Conservation (phyloP, 2,329 filamentous ascomycete species). For the Fusarium falciforme region DNA sequence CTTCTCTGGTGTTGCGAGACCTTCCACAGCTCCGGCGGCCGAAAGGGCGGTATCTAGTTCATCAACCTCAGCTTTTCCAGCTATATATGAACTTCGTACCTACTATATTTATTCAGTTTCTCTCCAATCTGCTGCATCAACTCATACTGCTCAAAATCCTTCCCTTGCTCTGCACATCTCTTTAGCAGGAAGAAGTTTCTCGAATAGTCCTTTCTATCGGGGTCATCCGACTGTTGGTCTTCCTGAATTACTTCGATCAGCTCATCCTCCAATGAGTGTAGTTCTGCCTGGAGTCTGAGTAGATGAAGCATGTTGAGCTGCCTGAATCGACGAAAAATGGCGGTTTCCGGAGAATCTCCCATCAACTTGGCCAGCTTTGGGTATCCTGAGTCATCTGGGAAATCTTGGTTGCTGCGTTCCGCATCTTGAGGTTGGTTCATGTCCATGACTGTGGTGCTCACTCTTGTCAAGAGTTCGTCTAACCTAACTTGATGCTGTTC, state of each 20-base stretch:
- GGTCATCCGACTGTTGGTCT: neutral
- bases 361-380: neutral
- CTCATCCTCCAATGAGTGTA: neutral
- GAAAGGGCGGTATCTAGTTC: neutral
- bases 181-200: neutral
- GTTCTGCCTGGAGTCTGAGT: neutral
- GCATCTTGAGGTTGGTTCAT: neutral
- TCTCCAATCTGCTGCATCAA: neutral
- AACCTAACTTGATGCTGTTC: neutral
- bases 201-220: neutral
- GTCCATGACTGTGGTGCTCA: neutral
- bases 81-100: too few species aligned
- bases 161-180: neutral
- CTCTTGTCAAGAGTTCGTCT: neutral
- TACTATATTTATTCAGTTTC: neutral
- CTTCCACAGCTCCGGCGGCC: neutral
- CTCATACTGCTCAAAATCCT: neutral
- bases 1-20: neutral
- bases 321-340: neutral
- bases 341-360: neutral
- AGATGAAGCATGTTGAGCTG: neutral
- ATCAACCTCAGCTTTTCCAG: too few species aligned
- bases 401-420: neutral
- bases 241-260: neutral
- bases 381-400: neutral